These are phyloP conservation scores for Chlorociboria aeruginascens DNA, from an alignment of 495 filamentous ascomycete genomes.

Conservation along the genomic window DNA sequence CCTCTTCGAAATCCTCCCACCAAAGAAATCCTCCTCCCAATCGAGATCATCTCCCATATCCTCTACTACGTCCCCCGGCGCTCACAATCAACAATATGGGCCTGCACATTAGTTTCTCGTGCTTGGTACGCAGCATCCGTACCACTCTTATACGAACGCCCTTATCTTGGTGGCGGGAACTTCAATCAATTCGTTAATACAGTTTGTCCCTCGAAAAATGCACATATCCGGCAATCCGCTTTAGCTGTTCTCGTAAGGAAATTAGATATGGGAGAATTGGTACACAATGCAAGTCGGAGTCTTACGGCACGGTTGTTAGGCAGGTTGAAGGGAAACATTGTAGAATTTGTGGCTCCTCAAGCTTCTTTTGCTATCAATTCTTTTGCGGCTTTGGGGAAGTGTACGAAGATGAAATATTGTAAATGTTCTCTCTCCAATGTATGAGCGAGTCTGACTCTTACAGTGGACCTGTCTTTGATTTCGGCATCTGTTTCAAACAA, in stretches of 20 bases:
- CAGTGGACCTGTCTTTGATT: conserved; percentile 48
- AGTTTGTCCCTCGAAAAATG: conserved; percentile 48
- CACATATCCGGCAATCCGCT: conserved; percentile 39
- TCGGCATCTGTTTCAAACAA: conserved; percentile 38
- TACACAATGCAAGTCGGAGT: conserved; percentile 55
- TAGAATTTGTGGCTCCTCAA: conserved; percentile 53
- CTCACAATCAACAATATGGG: conserved; percentile 35
- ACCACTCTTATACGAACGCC: conserved; percentile 41
- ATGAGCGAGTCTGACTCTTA: too few species aligned
- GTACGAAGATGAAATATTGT: conserved; percentile 32
- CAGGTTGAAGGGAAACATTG: conserved; percentile 42
- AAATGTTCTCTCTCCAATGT: too few species aligned
- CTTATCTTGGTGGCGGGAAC: conserved; percentile 36
- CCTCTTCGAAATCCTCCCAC: neutral
- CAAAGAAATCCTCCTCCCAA: conserved; percentile 13
- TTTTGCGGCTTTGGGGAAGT: conserved; percentile 52
- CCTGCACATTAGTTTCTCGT: conserved; percentile 44
- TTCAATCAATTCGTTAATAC: conserved; percentile 49
- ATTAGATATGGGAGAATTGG: conserved; percentile 46
- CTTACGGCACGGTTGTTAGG: conserved; percentile 52
- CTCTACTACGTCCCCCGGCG: conserved; percentile 20
- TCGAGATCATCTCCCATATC: conserved; percentile 42
- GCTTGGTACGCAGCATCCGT: conserved; percentile 54
- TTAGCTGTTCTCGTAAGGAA: conserved; percentile 42
- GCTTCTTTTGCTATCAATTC: conserved; percentile 52